Evolutionary conservation across 2,329 filamentous ascomycete genomes (phyloP), one percentile per base, ranked within the genome.

Genomic region (Basipetospora chlamydospora): DNA sequence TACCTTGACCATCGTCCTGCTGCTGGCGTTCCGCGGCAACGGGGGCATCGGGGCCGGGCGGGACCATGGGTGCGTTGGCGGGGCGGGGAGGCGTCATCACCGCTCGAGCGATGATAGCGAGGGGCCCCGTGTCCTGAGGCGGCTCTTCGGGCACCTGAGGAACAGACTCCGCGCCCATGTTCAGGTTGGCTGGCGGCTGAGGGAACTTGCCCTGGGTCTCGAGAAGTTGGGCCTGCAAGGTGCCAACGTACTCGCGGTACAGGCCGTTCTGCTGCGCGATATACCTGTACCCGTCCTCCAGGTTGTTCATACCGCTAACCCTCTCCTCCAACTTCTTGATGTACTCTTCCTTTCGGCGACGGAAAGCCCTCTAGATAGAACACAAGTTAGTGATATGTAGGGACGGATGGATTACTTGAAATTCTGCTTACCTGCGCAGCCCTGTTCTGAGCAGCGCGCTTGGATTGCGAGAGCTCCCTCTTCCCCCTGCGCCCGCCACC

Each of bases 301-400:
- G 73, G 13, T 75, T 69, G 46, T 74, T 70, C 45, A 76, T 82
- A 21, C 90, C 83, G 49, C 84, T 78, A 35, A 95, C 85, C 54
- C 96, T 84, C 53, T 90, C 81, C 59, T 98, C 90, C 6, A 98
- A 71, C 56, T 93, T 92, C 64, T 93, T 93, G 57, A 98, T 98
- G 56, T 98, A 95, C 31, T 84, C 83, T 59, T 98, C 90, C 56
- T 98, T 98, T 43, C 90, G 81, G 61, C 96, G 87, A 28, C 90
- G 83, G 60, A 98, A 98, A 28, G 90, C 90, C 55, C 90, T 77
- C 88, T 98, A 49, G n/a, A n/a, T n/a, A n/a, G n/a, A n/a, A n/a
- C n/a, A n/a, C n/a, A 11, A 15, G 20, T 37, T n/a, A 36, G 34
- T 22, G n/a, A n/a, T n/a, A n/a, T n/a, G n/a, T n/a, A n/a, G n/a